Evolutionary conservation across 1,284 basidiomycete species (phyloP).

Genomic region (Pyrrhoderma noxium): DNA sequence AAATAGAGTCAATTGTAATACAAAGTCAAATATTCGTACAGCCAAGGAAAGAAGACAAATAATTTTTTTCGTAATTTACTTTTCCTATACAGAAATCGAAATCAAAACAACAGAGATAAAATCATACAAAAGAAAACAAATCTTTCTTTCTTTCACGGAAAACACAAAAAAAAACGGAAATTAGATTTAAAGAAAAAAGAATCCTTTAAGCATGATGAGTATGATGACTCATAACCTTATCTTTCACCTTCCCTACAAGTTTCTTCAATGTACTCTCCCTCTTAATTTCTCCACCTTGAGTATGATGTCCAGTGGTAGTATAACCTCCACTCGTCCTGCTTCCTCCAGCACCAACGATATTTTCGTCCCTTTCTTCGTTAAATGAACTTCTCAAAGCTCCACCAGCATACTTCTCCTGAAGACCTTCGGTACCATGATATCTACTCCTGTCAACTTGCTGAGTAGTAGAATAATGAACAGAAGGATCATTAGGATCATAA

Average conservation of each 20-base stretch:
- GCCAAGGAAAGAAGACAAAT: no score
- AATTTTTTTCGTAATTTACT: no score
- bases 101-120: no score
- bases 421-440: constrained; percentile 6
- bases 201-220: no score
- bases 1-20: no score
- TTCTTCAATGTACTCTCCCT: constrained; percentile 6
- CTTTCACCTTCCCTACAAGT: constrained; percentile 8
- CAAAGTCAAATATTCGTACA: no score
- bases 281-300: background rate
- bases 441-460: background rate
- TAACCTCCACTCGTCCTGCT: background rate
- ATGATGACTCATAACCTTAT: background rate
- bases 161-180: no score
- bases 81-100: no score
- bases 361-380: background rate
- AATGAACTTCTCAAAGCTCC: background rate
- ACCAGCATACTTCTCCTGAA: constrained; percentile 7
- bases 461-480: background rate
- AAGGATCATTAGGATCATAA: no score
- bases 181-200: no score
- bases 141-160: no score
- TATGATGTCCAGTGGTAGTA: background rate
- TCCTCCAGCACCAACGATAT: background rate
- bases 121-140: no score